Conservation (phyloP, 73 alveolate species). For the Paraurostyla sp. region DNA sequence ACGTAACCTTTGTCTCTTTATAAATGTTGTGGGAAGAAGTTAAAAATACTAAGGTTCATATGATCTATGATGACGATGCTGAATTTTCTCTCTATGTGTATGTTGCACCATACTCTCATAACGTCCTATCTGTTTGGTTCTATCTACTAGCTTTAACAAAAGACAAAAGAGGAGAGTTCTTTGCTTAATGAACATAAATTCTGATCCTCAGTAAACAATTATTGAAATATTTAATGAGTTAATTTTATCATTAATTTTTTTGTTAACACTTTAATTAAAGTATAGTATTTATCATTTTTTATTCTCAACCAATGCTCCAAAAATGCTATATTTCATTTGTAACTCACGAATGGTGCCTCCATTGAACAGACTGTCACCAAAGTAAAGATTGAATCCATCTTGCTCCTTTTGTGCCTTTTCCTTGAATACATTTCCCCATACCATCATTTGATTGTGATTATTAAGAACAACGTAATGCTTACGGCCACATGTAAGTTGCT, state of each 20-base stretch:
- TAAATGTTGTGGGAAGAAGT: conserved; percentile 97
- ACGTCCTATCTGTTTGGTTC: conserved; percentile 96
- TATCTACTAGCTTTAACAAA: conserved; percentile 66
- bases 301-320: conserved; percentile 55
- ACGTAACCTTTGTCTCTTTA: conserved; percentile 83
- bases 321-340: conserved; percentile 41
- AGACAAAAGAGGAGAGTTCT: conserved; percentile 38
- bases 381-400: conserved; percentile 67
- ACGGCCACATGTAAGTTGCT: conserved; percentile 62
- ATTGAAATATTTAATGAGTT: not conserved
- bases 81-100: conserved; percentile 89
- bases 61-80: conserved; percentile 90
- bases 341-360: conserved; percentile 39
- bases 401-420: conserved; percentile 29
- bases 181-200: not conserved
- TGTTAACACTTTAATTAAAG: not conserved
- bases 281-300: not conserved
- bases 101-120: conserved; percentile 93
- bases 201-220: not conserved
- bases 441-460: conserved; percentile 60
- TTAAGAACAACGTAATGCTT: conserved; percentile 65
- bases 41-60: conserved; percentile 94
- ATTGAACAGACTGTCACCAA: conserved; percentile 42
- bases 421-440: conserved; percentile 73
- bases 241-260: not conserved